A percentile compares a stretch with the other conserved stretches of the same genome.
Conservation (phyloP, 495 filamentous ascomycete genomes). For the Lasiosphaeris hirsuta region DNA sequence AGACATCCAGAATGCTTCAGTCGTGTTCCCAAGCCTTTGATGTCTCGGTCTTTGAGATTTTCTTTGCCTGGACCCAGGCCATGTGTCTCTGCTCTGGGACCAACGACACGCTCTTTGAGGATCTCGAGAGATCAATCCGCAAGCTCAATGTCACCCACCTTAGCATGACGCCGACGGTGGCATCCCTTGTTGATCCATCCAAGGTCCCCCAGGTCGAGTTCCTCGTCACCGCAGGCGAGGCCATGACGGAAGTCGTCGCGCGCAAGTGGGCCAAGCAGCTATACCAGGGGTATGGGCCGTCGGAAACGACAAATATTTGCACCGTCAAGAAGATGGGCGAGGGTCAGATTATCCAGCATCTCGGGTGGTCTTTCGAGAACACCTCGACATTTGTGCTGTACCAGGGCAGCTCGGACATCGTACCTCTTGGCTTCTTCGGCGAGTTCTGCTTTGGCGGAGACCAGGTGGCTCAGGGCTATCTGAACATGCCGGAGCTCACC, state of each 20-base stretch:
- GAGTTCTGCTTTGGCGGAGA: constrained; percentile 83
- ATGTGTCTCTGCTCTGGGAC: constrained; percentile 67
- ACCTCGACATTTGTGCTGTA: constrained; percentile 67
- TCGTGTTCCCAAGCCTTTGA: constrained; percentile 73
- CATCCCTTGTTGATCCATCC: constrained; percentile 58
- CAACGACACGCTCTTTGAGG: constrained; percentile 61
- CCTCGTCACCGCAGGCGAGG: constrained; percentile 68
- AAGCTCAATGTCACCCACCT: constrained; percentile 65
- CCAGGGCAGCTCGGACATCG: constrained; percentile 35
- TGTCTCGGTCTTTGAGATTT: constrained; percentile 77
- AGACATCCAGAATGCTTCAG: constrained; percentile 58
- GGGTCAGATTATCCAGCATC: constrained; percentile 49
- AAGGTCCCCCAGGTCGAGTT: constrained; percentile 64
- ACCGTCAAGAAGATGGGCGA: constrained; percentile 55
- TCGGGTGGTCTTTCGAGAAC: constrained; percentile 64
- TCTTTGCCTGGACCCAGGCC: constrained; percentile 71
- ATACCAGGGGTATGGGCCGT: constrained; percentile 70
- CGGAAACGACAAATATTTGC: constrained; percentile 73
- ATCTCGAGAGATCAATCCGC: constrained; percentile 59
- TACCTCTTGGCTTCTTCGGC: constrained; percentile 67
- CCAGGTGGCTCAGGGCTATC: constrained; percentile 72
- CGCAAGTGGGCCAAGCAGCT: constrained; percentile 63
- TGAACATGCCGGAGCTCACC: constrained; percentile 55
- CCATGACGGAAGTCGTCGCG: constrained; percentile 63
- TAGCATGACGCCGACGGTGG: constrained; percentile 74